Base-by-base conservation (phyloP, 306 rosid genomes). In the Malus orientalis region DNA sequence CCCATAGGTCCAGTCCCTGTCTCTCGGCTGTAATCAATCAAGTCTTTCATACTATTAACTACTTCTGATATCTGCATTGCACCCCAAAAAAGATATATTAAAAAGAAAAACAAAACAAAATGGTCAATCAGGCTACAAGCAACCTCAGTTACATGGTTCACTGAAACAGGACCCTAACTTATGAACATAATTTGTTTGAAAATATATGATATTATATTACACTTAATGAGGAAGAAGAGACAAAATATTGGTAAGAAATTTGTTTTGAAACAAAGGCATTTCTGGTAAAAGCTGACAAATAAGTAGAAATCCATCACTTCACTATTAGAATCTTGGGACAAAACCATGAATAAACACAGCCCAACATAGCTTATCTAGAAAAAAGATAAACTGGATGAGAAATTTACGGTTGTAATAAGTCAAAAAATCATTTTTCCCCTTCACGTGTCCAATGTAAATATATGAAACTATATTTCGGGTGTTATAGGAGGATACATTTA, bases 41-140 rank as follows among this genome's bases (percentile, higher is more conserved):
- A 87, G 88, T 94, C 98, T 80, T 94, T 94, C 98, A 94, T 90
- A 80, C 98, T 94, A 86, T 94, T 94, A 78, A 94, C 98, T 74
- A 94, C 98, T 86, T 94, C 98, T 19, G 98, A 94, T 83, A 94
- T 94, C 98, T 94, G 91, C 86, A 86, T 36, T 61, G 74, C 77
- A 77, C 19, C 76, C 45, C 57, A 45, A 57, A 63, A 77, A 71
- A 4, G 5, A 33, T 16, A 47, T 3, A 32, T 33, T 16, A 70
- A 44, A 27, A n/a, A 40, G 4, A 12, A 8, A 20, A 49, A 70
- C 30, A 42, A 3, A 68, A 3, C 9, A n/a, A 22, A 59, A 36
- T 15, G 55, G 57, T 4, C 67, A 18, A 67, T 76, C 74, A 67
- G 29, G 40, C 55, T 1, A 13, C 67, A 23, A 65, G 19, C 22